These are phyloP conservation scores for Phialocephala sp. DNA, from an alignment of 2,329 filamentous ascomycete genomes.

Conservation along the genomic window DNA sequence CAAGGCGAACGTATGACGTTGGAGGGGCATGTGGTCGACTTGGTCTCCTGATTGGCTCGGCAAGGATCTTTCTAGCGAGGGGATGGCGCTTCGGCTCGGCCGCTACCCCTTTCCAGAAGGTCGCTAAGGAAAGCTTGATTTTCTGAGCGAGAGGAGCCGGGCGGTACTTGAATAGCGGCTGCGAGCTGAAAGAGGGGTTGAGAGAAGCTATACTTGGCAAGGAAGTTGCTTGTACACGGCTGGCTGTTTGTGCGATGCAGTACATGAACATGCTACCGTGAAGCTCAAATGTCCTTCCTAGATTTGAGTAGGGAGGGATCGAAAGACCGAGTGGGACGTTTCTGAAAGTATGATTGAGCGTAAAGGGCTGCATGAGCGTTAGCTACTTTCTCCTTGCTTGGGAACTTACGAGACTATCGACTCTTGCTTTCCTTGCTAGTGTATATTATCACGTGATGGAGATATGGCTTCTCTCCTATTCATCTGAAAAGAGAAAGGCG, in stretches of 20 bases:
- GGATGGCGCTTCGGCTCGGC: background rate
- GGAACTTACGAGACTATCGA: too few relatives aligned
- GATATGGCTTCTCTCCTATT: too few relatives aligned
- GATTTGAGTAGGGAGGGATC: background rate
- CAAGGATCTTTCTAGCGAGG: background rate
- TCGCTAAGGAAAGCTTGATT: slow-evolving; percentile 10
- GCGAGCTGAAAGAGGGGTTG: background rate
- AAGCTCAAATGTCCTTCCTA: background rate
- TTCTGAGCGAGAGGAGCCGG: background rate
- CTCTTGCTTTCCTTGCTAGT: too few relatives aligned
- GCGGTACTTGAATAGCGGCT: background rate
- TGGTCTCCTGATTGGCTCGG: background rate
- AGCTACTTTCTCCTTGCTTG: too few relatives aligned
- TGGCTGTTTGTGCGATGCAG: background rate
- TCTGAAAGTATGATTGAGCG: too few relatives aligned
- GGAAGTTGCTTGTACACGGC: background rate
- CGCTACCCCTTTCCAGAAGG: slow-evolving; percentile 4
- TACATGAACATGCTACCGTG: background rate
- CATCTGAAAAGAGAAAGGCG: too few relatives aligned
- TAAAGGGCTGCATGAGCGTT: too few relatives aligned
- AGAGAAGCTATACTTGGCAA: background rate
- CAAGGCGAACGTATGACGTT: background rate
- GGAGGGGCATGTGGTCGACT: background rate
- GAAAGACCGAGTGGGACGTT: background rate
- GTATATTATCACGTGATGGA: too few relatives aligned